Evolutionary conservation across 2,329 filamentous ascomycete genomes (phyloP).

Genomic region (Cladorrhinum sp.): DNA sequence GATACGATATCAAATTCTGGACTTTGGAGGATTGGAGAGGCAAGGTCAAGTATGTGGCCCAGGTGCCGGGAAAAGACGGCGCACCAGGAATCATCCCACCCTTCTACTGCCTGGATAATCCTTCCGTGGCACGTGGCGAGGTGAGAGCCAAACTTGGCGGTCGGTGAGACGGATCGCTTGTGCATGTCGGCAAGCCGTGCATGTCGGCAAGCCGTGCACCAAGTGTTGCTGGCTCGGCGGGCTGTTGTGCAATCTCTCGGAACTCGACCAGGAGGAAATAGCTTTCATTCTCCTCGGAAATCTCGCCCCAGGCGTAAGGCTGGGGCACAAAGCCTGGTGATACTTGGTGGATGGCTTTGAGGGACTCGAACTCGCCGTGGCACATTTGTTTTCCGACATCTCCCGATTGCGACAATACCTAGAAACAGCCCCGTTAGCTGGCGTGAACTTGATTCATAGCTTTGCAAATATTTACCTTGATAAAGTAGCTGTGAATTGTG

Average conservation of each 20-base stretch:
- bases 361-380: slow-evolving; percentile 19
- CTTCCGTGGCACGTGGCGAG: too few relatives aligned
- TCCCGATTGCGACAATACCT: too few relatives aligned
- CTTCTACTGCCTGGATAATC: too few relatives aligned
- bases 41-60: slow-evolving; percentile 1
- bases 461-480: too few relatives aligned
- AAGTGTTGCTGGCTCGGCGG: slow-evolving; percentile 10
- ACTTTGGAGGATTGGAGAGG: too few relatives aligned
- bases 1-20: too few relatives aligned
- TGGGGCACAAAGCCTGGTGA: slow-evolving; percentile 14
- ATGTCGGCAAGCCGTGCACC: slow-evolving; percentile 14
- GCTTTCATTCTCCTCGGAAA: slow-evolving; percentile 1
- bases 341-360: slow-evolving; percentile 17
- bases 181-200: slow-evolving; percentile 19
- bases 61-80: background rate
- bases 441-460: too few relatives aligned
- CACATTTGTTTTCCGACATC: too few relatives aligned
- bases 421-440: too few relatives aligned
- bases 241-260: slow-evolving; percentile 31
- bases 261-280: slow-evolving; percentile 22
- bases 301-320: slow-evolving; percentile 13
- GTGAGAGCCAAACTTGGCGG: background rate
- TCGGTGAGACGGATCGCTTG: too few relatives aligned
- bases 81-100: too few relatives aligned
- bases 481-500: too few relatives aligned